phyloP scores from a whole-genome alignment of 2,329 filamentous ascomycete species.

The Sporothrix schenckii region DNA sequence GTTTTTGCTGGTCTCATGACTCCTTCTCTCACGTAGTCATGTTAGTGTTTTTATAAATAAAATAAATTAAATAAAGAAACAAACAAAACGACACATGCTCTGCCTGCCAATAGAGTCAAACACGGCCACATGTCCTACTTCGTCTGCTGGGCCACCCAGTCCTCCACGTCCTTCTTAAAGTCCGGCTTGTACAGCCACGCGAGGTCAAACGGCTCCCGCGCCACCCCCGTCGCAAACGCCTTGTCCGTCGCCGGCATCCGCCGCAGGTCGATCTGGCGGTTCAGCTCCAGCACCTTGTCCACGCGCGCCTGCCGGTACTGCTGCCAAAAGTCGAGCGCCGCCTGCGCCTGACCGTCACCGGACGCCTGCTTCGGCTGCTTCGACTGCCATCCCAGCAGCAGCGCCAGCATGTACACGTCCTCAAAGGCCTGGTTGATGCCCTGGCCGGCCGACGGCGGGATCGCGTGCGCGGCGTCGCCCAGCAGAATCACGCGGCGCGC shows the following conservation, averaged over 20 bases:
- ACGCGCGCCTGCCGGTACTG: conserved; percentile 38
- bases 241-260: conserved; percentile 26
- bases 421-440: conserved; percentile 39
- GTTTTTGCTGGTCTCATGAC: too few relatives aligned
- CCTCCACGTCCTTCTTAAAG: conserved; percentile 26
- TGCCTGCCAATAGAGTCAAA: neutral
- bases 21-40: too few relatives aligned
- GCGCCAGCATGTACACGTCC: conserved; percentile 36
- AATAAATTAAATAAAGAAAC: too few relatives aligned
- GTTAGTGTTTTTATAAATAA: too few relatives aligned
- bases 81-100: neutral
- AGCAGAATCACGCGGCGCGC: conserved; percentile 49
- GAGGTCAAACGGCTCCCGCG: conserved; percentile 17
- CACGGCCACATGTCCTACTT: neutral
- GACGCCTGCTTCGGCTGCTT: neutral
- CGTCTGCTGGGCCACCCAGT: conserved; percentile 18
- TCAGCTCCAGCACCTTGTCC: conserved; percentile 36
- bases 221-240: neutral
- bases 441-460: conserved; percentile 53
- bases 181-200: conserved; percentile 24
- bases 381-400: conserved; percentile 33
- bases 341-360: conserved; percentile 27
- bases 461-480: conserved; percentile 54
- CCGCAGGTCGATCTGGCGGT: conserved; percentile 30
- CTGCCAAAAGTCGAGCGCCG: conserved; percentile 38